phyloP scores from a whole-genome alignment of 2,329 filamentous ascomycete genomes.

The Balansia obtecta region DNA sequence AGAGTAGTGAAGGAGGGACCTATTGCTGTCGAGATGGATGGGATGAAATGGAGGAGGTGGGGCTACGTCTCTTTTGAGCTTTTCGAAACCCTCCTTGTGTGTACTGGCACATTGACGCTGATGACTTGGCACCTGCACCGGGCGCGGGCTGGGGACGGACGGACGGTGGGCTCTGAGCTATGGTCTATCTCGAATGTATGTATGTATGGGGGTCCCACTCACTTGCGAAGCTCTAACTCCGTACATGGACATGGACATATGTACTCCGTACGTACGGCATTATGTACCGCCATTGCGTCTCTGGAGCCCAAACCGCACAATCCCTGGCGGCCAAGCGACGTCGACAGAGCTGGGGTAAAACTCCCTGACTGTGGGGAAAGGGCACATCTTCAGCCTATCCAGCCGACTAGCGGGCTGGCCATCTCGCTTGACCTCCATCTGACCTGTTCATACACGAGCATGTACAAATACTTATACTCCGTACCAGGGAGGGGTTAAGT shows the following conservation, averaged over 20 bases:
- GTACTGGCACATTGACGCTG: too few relatives aligned
- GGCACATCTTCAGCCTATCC: background rate
- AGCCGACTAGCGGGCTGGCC: too few relatives aligned
- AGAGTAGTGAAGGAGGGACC: background rate
- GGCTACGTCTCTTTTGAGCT: conserved; percentile 1
- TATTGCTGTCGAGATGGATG: background rate
- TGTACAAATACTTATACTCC: too few relatives aligned
- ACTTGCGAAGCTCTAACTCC: too few relatives aligned
- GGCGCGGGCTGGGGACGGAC: too few relatives aligned
- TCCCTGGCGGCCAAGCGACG: background rate
- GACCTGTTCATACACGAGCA: too few relatives aligned
- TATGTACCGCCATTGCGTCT: too few relatives aligned
- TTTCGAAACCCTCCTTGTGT: background rate
- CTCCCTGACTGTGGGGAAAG: background rate
- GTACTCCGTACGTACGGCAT: too few relatives aligned
- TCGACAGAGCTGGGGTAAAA: background rate
- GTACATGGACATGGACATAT: too few relatives aligned
- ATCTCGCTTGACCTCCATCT: background rate
- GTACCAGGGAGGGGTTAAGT: too few relatives aligned
- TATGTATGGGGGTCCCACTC: too few relatives aligned
- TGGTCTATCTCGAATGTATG: background rate
- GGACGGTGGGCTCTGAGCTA: background rate
- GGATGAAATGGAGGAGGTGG: conserved; percentile 1
- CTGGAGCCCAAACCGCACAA: background rate
- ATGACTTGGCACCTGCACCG: too few relatives aligned